These are phyloP conservation scores for Hymenoscyphus occultus DNA, from an alignment of 2,329 filamentous ascomycete species.

Conservation along the genomic window DNA sequence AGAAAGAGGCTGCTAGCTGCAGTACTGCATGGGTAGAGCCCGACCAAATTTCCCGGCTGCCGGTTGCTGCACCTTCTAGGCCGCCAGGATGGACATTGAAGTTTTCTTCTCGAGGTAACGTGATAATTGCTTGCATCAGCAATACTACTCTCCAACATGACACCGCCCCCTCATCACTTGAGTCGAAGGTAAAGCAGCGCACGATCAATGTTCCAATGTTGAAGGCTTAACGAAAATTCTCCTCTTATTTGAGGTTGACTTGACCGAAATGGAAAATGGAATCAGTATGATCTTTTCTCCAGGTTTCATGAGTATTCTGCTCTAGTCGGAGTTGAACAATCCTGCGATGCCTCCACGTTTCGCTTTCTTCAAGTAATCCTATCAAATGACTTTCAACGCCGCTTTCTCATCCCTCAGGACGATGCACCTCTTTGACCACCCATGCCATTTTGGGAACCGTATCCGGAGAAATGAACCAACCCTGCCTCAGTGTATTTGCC, in stretches of 20 bases:
- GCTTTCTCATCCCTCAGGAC: neutral
- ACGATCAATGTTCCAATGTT: neutral
- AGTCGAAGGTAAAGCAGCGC: neutral
- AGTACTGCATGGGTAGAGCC: neutral
- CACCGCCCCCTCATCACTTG: neutral
- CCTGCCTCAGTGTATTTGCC: neutral
- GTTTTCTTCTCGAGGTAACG: neutral
- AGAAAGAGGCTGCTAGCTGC: neutral
- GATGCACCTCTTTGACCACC: neutral
- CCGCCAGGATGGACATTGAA: neutral
- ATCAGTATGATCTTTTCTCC: neutral
- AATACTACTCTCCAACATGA: neutral
- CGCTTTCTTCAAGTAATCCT: neutral
- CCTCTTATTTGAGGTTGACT: neutral
- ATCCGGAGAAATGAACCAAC: neutral
- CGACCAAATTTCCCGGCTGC: conserved; percentile 2
- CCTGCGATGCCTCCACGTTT: neutral
- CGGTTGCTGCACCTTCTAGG: conserved; percentile 1
- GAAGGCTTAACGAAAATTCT: neutral
- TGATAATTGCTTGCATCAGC: conserved; percentile 3
- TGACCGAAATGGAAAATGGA: neutral
- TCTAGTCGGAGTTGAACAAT: neutral
- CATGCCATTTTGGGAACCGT: neutral
- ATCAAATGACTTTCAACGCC: neutral
- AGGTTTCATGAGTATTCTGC: neutral